These are phyloP conservation scores for Panicum hallii DNA, from an alignment of 202 grass and related monocot genomes.

Conservation along the genomic window DNA sequence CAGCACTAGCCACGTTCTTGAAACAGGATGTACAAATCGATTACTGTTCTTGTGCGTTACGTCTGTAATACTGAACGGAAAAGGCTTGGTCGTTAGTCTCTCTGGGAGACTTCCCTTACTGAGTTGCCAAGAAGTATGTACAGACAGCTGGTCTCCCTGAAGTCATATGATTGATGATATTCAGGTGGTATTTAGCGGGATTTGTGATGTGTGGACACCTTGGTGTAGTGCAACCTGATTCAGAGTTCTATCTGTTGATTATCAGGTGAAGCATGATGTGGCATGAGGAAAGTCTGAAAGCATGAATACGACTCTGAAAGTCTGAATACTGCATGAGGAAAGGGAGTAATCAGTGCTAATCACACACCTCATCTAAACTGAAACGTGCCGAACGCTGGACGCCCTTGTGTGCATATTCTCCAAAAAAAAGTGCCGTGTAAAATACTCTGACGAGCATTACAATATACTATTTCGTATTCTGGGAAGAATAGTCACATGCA, in stretches of 20 bases:
- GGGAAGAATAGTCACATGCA: not conserved
- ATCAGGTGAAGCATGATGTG: not conserved
- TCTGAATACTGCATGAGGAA: not conserved
- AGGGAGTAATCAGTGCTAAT: not conserved
- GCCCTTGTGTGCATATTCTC: no score
- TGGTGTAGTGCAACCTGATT: not conserved
- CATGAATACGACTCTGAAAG: no score
- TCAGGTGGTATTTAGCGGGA: not conserved
- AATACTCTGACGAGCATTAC: not conserved
- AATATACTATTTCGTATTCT: not conserved
- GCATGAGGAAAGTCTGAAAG: not conserved
- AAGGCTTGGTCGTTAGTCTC: conserved; percentile 14
- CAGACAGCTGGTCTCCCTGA: not conserved
- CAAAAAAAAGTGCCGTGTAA: not conserved
- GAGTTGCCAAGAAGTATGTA: conserved; percentile 28
- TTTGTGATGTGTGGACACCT: not conserved
- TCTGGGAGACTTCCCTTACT: not conserved
- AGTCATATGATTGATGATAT: not conserved
- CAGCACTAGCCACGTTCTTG: conserved; percentile 26
- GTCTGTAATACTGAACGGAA: not conserved
- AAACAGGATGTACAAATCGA: conserved; percentile 37
- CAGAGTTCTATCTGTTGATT: not conserved
- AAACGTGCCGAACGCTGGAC: not conserved
- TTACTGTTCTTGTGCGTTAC: conserved; percentile 12
- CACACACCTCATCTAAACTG: not conserved